phyloP scores from a whole-genome alignment of 2,329 filamentous ascomycete species.

The Thelonectria rubi region DNA sequence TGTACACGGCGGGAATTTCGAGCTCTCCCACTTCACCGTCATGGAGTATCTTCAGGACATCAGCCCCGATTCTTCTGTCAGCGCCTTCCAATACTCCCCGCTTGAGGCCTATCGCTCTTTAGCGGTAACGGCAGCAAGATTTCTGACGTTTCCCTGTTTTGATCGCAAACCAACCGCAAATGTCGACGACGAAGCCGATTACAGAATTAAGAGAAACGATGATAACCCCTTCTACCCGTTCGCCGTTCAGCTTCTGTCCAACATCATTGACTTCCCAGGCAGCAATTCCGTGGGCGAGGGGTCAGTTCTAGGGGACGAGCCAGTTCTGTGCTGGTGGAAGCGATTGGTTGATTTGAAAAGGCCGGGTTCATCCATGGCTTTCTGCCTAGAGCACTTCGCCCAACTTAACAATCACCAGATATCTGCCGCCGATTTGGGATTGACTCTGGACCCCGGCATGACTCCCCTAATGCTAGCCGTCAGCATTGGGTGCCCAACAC shows the following conservation, averaged over 20 bases:
- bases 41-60: conserved; percentile 17
- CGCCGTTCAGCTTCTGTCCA: not conserved
- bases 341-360: too few relatives aligned
- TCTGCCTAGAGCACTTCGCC: too few relatives aligned
- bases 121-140: not conserved
- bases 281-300: too few relatives aligned
- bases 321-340: too few relatives aligned
- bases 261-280: too few relatives aligned
- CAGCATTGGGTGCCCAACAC: too few relatives aligned
- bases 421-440: too few relatives aligned
- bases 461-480: too few relatives aligned
- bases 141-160: conserved; percentile 9
- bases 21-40: conserved; percentile 27
- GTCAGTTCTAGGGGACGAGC: too few relatives aligned
- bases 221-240: not conserved
- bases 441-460: too few relatives aligned
- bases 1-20: conserved; percentile 9
- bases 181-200: not conserved
- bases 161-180: not conserved
- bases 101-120: not conserved
- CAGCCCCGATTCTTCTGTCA: not conserved
- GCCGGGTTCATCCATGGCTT: too few relatives aligned
- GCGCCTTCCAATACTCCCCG: not conserved
- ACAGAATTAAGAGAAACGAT: not conserved
- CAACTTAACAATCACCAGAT: too few relatives aligned